Conservation (phyloP, 768 basidiomycete genomes). For the Podaxis mareebaensis region DNA sequence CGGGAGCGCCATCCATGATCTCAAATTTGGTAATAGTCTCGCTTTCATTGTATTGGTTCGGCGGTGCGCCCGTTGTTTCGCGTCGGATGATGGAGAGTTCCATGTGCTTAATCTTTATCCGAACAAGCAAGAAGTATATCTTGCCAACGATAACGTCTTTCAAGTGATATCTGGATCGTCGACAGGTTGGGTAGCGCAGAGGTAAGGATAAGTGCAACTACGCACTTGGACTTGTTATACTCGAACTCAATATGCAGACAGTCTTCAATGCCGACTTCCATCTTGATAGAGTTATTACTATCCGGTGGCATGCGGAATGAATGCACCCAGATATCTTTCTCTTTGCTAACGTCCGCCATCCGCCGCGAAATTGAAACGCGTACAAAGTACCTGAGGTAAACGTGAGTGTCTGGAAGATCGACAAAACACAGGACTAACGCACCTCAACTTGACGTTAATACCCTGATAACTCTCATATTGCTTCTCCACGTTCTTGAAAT, state of each 20-base stretch:
- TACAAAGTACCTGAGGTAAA: constrained; percentile 74
- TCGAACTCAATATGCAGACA: constrained; percentile 99
- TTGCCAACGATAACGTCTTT: constrained; percentile 99
- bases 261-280: constrained; percentile 99
- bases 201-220: constrained; percentile 20
- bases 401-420: constrained; percentile 12
- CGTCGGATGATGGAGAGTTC: constrained; percentile 96
- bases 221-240: constrained; percentile 98
- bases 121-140: constrained; percentile 97
- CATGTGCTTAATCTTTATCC: constrained; percentile 99
- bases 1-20: constrained; percentile 98
- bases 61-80: constrained; percentile 95
- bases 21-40: constrained; percentile 99
- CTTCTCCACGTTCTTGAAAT: constrained; percentile 99
- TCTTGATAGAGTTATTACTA: constrained; percentile 97
- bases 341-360: constrained; percentile 92
- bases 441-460: constrained; percentile 98
- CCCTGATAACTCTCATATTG: constrained; percentile 98
- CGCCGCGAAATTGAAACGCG: constrained; percentile 88
- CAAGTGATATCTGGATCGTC: constrained; percentile 80
- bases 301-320: constrained; percentile 99
- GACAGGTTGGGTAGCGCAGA: not conserved
- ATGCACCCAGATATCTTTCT: constrained; percentile 96
- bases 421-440: constrained; percentile 26
- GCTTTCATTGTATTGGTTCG: constrained; percentile 99